These are phyloP conservation scores for Pochonia chlamydosporia DNA, from an alignment of 2,329 filamentous ascomycete species.

Conservation along the genomic window DNA sequence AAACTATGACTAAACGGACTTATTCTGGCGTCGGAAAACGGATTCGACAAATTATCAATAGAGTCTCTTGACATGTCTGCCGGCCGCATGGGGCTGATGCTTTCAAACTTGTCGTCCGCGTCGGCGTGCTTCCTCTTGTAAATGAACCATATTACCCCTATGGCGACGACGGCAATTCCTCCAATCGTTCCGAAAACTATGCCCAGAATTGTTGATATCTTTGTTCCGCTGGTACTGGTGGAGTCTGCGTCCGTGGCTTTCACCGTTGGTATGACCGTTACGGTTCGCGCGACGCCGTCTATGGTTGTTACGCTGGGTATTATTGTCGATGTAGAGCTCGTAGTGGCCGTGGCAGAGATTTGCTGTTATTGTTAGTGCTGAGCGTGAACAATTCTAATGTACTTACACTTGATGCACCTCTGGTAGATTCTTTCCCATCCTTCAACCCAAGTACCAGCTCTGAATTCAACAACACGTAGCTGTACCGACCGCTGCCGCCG, in stretches of 20 bases:
- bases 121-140: background rate
- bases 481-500: constrained; percentile 2
- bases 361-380: background rate
- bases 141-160: background rate
- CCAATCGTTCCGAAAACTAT: constrained; percentile 2
- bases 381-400: no score
- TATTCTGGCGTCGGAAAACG: constrained; percentile 1
- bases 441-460: background rate
- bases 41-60: background rate
- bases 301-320: background rate
- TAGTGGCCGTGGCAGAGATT: background rate
- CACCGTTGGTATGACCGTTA: background rate
- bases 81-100: background rate
- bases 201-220: background rate
- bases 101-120: background rate
- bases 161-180: background rate
- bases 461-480: constrained; percentile 4
- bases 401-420: no score
- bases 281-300: background rate
- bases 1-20: background rate
- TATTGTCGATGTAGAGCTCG: background rate
- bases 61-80: background rate
- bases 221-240: background rate
- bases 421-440: no score
- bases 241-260: background rate